Percentiles rank a stretch among this genome's conserved stretches.
Evolutionary conservation across 805 yeast species (phyloP).

Genomic region (Maudiozyma bulderi): DNA sequence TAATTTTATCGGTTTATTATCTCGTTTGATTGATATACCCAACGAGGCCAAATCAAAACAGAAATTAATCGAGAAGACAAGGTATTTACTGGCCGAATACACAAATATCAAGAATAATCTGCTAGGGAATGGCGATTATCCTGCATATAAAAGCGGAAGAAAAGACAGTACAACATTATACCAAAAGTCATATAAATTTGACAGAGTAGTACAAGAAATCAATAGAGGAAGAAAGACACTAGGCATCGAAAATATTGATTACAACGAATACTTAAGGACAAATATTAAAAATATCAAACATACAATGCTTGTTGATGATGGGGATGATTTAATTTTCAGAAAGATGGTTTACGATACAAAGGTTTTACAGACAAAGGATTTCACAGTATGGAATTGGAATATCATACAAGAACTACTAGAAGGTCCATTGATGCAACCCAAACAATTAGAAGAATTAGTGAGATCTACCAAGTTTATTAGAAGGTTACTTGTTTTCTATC

Average conservation of each 20-base stretch:
- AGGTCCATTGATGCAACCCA: conserved; percentile 72
- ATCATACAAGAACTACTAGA: conserved; percentile 59
- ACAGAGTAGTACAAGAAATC: conserved; percentile 33
- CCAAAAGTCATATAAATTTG: conserved; percentile 36
- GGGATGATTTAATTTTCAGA: conserved; percentile 62
- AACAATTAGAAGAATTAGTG: conserved; percentile 64
- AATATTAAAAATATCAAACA: conserved; percentile 19
- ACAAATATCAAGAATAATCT: conserved; percentile 43
- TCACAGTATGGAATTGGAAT: conserved; percentile 81
- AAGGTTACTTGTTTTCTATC: conserved; percentile 70
- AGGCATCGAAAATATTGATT: conserved; percentile 26
- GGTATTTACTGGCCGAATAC: conserved; percentile 55
- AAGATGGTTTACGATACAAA: conserved; percentile 56
- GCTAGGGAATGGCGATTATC: conserved; percentile 26
- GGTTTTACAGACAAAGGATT: conserved; percentile 71
- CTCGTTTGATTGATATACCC: conserved; percentile 13
- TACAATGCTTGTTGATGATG: conserved; percentile 19
- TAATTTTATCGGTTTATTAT: conserved; percentile 42
- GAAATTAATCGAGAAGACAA: conserved; percentile 47
- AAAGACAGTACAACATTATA: conserved; percentile 3
- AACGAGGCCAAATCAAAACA: conserved; percentile 18
- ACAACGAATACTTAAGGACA: conserved; percentile 13
- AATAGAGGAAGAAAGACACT: conserved; percentile 31
- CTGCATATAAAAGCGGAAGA: not conserved
- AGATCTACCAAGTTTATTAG: conserved; percentile 80